phyloP scores from a whole-genome alignment of 2,329 filamentous ascomycete genomes.

The Cladobotryum protrusum region DNA sequence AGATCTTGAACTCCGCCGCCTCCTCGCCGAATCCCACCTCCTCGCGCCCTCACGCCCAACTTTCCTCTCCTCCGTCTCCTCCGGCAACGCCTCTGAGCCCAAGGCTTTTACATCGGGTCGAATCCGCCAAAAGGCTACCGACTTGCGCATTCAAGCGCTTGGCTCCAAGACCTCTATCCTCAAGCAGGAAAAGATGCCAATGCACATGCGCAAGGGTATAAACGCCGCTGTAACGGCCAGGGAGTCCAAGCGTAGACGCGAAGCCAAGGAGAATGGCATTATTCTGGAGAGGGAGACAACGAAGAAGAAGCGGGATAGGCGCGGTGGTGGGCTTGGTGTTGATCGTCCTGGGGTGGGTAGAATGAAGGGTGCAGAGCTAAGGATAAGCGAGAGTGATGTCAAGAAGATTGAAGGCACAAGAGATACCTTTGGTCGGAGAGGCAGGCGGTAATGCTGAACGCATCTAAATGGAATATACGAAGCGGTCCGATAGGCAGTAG shows the following conservation, averaged over 20 bases:
- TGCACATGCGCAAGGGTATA: conserved; percentile 82
- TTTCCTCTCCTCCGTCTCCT: conserved; percentile 33
- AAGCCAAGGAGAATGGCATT: conserved; percentile 86
- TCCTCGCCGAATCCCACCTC: conserved; percentile 87
- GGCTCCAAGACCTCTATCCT: conserved; percentile 72
- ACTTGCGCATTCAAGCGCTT: conserved; percentile 74
- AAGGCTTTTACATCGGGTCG: conserved; percentile 53
- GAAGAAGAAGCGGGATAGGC: conserved; percentile 34
- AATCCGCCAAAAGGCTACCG: conserved; percentile 72
- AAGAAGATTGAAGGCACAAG: conserved; percentile 57
- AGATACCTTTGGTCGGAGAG: conserved; percentile 35
- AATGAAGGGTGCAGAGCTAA: conserved; percentile 73
- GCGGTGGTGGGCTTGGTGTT: conserved; percentile 48
- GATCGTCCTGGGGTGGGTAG: conserved; percentile 74
- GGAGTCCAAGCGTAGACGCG: conserved; percentile 65
- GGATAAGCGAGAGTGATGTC: conserved; percentile 72
- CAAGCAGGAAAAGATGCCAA: conserved; percentile 80
- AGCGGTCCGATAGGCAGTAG: background rate
- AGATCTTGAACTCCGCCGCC: conserved; percentile 83
- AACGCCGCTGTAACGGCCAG: conserved; percentile 55
- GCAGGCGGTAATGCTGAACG: conserved; percentile 17
- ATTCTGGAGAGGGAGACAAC: conserved; percentile 62
- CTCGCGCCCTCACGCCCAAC: conserved; percentile 50
- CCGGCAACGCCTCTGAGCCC: conserved; percentile 30
- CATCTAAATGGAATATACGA: background rate